These are phyloP conservation scores for Ashbya aceris DNA, from an alignment of 1,139 yeast species.

Conservation along the genomic window DNA sequence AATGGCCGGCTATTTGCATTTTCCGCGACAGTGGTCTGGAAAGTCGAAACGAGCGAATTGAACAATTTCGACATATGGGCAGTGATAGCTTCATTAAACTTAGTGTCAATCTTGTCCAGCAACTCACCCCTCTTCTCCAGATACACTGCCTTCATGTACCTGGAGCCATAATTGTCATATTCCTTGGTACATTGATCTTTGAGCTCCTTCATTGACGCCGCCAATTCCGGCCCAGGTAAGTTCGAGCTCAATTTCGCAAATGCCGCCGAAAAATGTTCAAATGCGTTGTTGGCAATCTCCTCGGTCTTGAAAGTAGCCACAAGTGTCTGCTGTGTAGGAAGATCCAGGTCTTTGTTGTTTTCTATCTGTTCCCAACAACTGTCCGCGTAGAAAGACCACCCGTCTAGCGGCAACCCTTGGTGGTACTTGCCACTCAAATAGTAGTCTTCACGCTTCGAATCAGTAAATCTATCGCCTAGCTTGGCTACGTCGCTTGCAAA, in stretches of 20 bases:
- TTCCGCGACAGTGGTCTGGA: slow-evolving; percentile 10
- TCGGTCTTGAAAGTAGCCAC: slow-evolving; percentile 95
- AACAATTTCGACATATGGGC: slow-evolving; percentile 9
- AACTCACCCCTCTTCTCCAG: slow-evolving; percentile 48
- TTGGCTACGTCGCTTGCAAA: slow-evolving; percentile 54
- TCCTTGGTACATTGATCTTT: slow-evolving; percentile 37
- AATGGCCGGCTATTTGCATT: slow-evolving; percentile 13
- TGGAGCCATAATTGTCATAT: slow-evolving; percentile 63
- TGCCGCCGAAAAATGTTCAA: slow-evolving; percentile 18
- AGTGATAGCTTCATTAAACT: slow-evolving; percentile 31
- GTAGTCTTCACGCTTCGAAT: slow-evolving; percentile 22
- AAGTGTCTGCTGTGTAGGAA: slow-evolving; percentile 91
- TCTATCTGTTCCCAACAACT: slow-evolving; percentile 94
- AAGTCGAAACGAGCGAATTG: slow-evolving; percentile 9
- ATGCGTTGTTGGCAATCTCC: slow-evolving; percentile 47
- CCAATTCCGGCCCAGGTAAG: slow-evolving; percentile 33
- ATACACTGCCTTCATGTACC: slow-evolving; percentile 61
- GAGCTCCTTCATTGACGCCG: slow-evolving; percentile 35
- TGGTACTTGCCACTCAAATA: slow-evolving; percentile 66
- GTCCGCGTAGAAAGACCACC: slow-evolving; percentile 88
- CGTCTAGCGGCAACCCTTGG: slow-evolving; percentile 84
- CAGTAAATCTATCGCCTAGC: slow-evolving; percentile 47
- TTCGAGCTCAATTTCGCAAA: slow-evolving; percentile 15
- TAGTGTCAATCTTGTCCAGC: slow-evolving; percentile 36
- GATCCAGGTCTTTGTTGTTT: slow-evolving; percentile 81